phyloP scores from a whole-genome alignment of 805 yeast species.

The Lipomyces mesembrius region DNA sequence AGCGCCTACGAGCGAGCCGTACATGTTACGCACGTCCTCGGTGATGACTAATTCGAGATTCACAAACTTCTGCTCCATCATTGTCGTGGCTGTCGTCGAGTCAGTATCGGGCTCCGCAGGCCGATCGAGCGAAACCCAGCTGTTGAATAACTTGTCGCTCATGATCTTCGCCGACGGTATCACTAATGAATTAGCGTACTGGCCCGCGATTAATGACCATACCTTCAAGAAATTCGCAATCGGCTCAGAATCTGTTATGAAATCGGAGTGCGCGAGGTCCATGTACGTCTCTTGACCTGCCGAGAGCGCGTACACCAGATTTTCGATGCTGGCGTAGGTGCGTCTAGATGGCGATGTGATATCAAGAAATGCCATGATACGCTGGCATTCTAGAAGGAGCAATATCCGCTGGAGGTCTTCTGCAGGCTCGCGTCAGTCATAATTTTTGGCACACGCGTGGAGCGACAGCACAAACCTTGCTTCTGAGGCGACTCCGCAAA shows the following conservation, averaged over 20 bases:
- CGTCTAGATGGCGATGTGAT: conserved; percentile 38
- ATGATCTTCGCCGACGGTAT: not conserved
- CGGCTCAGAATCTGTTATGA: conserved; percentile 14
- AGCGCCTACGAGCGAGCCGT: conserved; percentile 27
- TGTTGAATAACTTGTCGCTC: conserved; percentile 2
- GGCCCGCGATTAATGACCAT: conserved; percentile 17
- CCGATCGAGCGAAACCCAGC: conserved; percentile 10
- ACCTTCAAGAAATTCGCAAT: conserved; percentile 11
- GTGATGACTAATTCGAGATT: conserved; percentile 30
- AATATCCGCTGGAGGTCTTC: conserved; percentile 24
- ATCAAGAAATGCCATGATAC: conserved; percentile 44
- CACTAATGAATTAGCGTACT: conserved; percentile 11
- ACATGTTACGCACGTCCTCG: conserved; percentile 13
- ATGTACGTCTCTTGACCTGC: conserved; percentile 6
- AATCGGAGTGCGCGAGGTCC: conserved; percentile 14
- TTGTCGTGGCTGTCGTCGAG: conserved; percentile 4
- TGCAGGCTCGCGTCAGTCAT: not conserved
- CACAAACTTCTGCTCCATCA: conserved; percentile 18
- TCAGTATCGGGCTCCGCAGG: not conserved
- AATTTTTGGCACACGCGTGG: not conserved
- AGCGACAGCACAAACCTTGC: conserved; percentile 6
- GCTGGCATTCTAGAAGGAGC: conserved; percentile 41
- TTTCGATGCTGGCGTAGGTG: conserved; percentile 37
- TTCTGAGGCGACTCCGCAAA: conserved; percentile 6
- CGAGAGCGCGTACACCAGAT: conserved; percentile 14